Evolutionary conservation across 306 rosid species (phyloP).

Genomic region (Vigna reflexopilosa): DNA sequence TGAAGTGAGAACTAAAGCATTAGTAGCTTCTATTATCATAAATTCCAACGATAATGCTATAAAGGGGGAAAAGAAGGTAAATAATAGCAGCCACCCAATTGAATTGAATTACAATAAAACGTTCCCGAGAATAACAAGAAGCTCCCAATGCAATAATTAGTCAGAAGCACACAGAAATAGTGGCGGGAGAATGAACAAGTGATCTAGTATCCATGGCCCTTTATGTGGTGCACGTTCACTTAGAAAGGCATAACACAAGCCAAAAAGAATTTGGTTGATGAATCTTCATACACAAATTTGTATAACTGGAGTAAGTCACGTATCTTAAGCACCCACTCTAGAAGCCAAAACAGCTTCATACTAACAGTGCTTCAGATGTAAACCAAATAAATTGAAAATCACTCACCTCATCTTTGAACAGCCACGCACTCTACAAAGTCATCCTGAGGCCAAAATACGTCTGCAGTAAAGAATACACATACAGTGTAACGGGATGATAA

Average conservation of each 20-base stretch:
- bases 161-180: conserved; percentile 18
- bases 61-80: background rate
- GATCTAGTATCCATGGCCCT: conserved; percentile 40
- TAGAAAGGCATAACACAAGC: conserved; percentile 15
- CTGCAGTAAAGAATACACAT: conserved; percentile 38
- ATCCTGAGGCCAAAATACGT: conserved; percentile 40
- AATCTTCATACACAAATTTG: conserved; percentile 47
- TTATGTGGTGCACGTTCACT: conserved; percentile 11
- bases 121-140: conserved; percentile 1
- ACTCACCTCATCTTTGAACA: conserved; percentile 35
- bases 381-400: conserved; percentile 38
- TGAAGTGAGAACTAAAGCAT: background rate
- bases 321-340: conserved; percentile 25
- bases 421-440: conserved; percentile 32
- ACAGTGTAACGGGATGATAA: conserved; percentile 24
- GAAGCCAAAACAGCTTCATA: conserved; percentile 18
- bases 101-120: conserved; percentile 35
- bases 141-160: too few species aligned
- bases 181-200: conserved; percentile 44
- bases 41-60: background rate
- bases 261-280: conserved; percentile 39
- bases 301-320: conserved; percentile 47
- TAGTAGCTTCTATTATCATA: too few species aligned
- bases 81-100: conserved; percentile 17
- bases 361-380: conserved; percentile 35